These are phyloP conservation scores for Leccinum colubrinum DNA, from an alignment of 1,284 basidiomycete genomes.

Conservation along the genomic window DNA sequence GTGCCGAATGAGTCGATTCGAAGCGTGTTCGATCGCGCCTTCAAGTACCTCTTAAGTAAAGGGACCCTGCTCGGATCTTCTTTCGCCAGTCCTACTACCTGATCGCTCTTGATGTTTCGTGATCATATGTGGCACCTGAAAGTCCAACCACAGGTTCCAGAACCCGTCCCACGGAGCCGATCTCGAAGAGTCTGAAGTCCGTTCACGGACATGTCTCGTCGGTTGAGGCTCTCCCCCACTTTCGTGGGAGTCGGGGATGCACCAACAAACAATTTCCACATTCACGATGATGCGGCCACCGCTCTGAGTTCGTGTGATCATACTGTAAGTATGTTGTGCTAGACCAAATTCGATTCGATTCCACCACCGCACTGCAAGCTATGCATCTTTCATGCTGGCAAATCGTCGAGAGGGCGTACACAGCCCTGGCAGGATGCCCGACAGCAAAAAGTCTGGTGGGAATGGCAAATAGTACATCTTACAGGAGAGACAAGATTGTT, in stretches of 20 bases:
- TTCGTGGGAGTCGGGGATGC: too few relatives aligned
- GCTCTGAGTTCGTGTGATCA: neutral
- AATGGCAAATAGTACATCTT: slow-evolving; percentile 27
- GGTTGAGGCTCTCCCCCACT: too few relatives aligned
- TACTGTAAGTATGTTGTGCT: slow-evolving; percentile 1
- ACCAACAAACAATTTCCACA: too few relatives aligned
- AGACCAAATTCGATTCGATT: neutral
- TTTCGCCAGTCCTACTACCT: neutral
- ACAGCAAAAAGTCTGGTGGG: slow-evolving; percentile 25
- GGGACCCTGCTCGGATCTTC: neutral
- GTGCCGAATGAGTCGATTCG: neutral
- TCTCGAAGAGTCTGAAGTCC: too few relatives aligned
- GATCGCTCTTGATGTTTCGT: neutral
- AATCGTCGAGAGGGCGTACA: neutral
- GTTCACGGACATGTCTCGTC: too few relatives aligned
- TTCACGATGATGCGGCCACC: too few relatives aligned
- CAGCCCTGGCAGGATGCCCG: neutral
- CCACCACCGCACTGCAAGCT: neutral
- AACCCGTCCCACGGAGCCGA: too few relatives aligned
- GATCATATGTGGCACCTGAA: too few relatives aligned
- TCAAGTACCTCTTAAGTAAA: neutral
- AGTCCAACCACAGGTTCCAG: too few relatives aligned
- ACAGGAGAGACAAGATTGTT: slow-evolving; percentile 26
- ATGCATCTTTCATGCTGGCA: neutral
- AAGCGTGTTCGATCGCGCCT: neutral